These are phyloP conservation scores for Beauveria asiatica DNA, from an alignment of 2,329 filamentous ascomycete species.

Conservation along the genomic window DNA sequence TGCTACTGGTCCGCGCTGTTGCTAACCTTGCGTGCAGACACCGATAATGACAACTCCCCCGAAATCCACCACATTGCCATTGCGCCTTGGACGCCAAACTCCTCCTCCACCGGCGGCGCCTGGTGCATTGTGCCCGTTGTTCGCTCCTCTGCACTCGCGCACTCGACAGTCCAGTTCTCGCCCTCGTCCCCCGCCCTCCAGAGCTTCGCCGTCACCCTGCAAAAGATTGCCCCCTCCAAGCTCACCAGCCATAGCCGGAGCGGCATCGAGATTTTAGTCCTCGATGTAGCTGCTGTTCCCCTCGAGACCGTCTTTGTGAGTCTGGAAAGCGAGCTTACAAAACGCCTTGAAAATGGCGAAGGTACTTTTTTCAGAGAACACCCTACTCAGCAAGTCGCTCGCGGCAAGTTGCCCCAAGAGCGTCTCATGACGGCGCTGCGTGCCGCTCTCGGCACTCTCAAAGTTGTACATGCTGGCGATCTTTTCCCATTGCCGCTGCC, in stretches of 20 bases:
- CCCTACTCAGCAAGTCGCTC: slow-evolving; percentile 30
- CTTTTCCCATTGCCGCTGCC: slow-evolving; percentile 68
- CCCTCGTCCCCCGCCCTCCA: slow-evolving; percentile 66
- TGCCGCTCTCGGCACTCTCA: slow-evolving; percentile 62
- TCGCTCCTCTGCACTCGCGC: slow-evolving; percentile 54
- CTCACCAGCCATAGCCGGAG: slow-evolving; percentile 62
- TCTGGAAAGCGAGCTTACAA: slow-evolving; percentile 71
- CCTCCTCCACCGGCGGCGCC: slow-evolving; percentile 49
- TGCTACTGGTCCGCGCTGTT: not conserved
- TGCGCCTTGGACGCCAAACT: slow-evolving; percentile 60
- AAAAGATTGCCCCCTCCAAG: slow-evolving; percentile 67
- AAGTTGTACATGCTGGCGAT: slow-evolving; percentile 77
- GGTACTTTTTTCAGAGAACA: slow-evolving; percentile 68
- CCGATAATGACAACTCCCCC: slow-evolving; percentile 29
- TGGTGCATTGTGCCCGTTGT: slow-evolving; percentile 83
- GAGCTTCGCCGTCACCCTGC: slow-evolving; percentile 65
- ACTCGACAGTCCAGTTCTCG: slow-evolving; percentile 73
- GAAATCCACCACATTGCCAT: slow-evolving; percentile 59
- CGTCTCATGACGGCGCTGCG: slow-evolving; percentile 60
- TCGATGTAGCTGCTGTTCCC: slow-evolving; percentile 71
- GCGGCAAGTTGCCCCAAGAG: slow-evolving; percentile 38
- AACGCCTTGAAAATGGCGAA: slow-evolving; percentile 73
- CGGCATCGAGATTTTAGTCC: slow-evolving; percentile 73
- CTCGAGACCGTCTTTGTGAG: slow-evolving; percentile 83
- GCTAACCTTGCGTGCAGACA: slow-evolving; percentile 15